A percentile compares a stretch with the other conserved stretches of the same genome.
phyloP scores from a whole-genome alignment of 1,139 yeast species.

The Taphrina sp. region DNA sequence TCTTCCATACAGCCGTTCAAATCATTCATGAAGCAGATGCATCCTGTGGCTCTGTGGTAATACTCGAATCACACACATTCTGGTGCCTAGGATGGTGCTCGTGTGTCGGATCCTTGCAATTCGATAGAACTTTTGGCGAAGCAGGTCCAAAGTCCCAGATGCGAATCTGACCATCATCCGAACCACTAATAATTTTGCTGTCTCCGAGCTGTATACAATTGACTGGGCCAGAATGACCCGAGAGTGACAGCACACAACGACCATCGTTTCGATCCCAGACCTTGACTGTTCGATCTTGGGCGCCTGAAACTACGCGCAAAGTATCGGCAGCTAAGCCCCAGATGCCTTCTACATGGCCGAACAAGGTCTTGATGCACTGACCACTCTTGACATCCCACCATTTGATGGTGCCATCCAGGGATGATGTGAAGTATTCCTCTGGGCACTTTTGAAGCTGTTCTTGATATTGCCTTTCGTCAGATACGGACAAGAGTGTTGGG shows the following conservation, averaged over 20 bases:
- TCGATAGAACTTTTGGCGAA: not conserved
- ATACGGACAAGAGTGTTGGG: constrained; percentile 17
- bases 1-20: no score
- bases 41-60: no score
- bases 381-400: constrained; percentile 88
- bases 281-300: constrained; percentile 90
- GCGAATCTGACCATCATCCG: constrained; percentile 33
- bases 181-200: constrained; percentile 31
- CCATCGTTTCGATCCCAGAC: constrained; percentile 98
- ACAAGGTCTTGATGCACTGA: constrained; percentile 62
- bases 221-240: constrained; percentile 88
- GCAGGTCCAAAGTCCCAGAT: constrained; percentile 25
- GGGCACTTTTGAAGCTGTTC: constrained; percentile 11
- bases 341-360: constrained; percentile 93
- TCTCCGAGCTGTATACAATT: constrained; percentile 67
- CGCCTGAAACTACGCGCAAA: constrained; percentile 91
- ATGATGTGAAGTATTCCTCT: constrained; percentile 29
- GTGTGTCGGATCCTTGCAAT: constrained; percentile 12
- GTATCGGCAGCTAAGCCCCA: constrained; percentile 98
- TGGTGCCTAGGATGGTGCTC: constrained; percentile 1
- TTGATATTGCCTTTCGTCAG: constrained; percentile 28
- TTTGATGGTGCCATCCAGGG: constrained; percentile 45
- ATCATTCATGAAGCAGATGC: no score
- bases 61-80: no score
- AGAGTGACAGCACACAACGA: constrained; percentile 83